Evolutionary conservation across 2,329 filamentous ascomycete genomes (phyloP), one percentile per base, ranked within the genome.

Genomic region (Apiospora sp.): DNA sequence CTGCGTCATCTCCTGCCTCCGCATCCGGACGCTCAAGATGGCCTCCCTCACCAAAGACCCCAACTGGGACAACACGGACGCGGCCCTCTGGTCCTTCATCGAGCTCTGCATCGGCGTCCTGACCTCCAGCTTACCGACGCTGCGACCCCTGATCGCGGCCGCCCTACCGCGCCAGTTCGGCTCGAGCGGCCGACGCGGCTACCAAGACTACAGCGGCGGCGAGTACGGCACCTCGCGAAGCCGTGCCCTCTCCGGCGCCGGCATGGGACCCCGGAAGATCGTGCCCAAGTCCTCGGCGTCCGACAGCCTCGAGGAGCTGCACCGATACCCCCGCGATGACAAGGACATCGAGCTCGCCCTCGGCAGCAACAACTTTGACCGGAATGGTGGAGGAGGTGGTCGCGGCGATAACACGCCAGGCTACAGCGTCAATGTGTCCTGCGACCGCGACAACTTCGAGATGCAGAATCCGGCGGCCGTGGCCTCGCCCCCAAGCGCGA

Each of bases 61-160:
- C 4, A 78, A 79, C 1, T 81, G 79, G 79, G 77, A 80, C 72
- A 79, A 80, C 72, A 77, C 78, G 37, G 75, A 76, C 67, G 79
- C 79, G 4, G 79, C 79, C 44, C 76, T 79, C 68, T 81, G 80
- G 80, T 81, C 80, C 58, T 72, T 74, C 71, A 75, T 80, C 74
- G 80, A 81, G 69, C 75, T 80, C 67, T 80, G 80, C 72, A 75
- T 73, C 73, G 76, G 78, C 49, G 79, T 81, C 69, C 75, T 81
- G 27, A 77, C 76, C 70, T 78, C 79, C 19, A 76, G 74, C 13
- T 76, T 81, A 22, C 79, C 79, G 1, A 80, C 80, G 5, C 75
- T 81, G 19, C 79, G 78, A 5, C 80, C 80, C 1, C 72, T 82
- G 43, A 54, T 80, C 27, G 75, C 77, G 61, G 75, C 71, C 51